Percentiles rank a stretch among this genome's conserved stretches.
phyloP scores from a whole-genome alignment of 371 early-diverging fungal species.

The Nematocida minor region DNA sequence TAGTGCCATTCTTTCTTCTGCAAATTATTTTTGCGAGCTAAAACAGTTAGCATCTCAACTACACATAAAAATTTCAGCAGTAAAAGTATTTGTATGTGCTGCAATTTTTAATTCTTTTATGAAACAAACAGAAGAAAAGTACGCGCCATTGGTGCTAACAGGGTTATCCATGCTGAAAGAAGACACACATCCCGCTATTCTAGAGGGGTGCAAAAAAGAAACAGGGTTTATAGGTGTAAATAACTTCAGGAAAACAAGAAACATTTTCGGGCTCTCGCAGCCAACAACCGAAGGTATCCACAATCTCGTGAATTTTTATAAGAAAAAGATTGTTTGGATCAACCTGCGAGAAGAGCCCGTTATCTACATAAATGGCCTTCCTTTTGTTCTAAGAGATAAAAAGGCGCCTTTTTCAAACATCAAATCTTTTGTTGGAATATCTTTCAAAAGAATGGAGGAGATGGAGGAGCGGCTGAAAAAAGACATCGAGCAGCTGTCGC shows the following conservation, averaged over 20 bases:
- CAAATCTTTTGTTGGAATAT: conserved; percentile 59
- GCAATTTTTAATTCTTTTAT: conserved; percentile 10
- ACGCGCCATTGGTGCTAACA: conserved; percentile 23
- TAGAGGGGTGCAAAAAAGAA: background rate
- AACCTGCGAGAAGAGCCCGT: conserved; percentile 73
- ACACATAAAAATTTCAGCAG: too few species aligned
- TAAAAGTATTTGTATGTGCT: background rate
- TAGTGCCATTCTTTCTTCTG: too few species aligned
- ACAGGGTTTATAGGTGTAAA: conserved; percentile 26
- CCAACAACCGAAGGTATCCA: conserved; percentile 38
- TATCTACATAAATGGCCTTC: conserved; percentile 68
- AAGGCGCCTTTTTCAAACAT: conserved; percentile 52
- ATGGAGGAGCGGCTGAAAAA: conserved; percentile 49
- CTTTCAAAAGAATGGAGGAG: conserved; percentile 29
- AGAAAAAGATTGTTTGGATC: conserved; percentile 67
- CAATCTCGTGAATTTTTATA: background rate
- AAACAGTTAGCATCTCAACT: too few species aligned
- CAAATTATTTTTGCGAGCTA: too few species aligned
- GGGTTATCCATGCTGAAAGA: conserved; percentile 37
- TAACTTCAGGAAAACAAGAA: conserved; percentile 19
- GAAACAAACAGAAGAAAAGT: background rate
- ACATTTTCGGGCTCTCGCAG: conserved; percentile 44
- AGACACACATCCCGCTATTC: background rate
- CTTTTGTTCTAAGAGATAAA: conserved; percentile 51
- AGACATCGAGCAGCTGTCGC: conserved; percentile 8